A percentile compares a stretch with the other conserved stretches of the same genome.
Evolutionary conservation across 345 rosid species (phyloP).

Genomic region (Eucalyptus curtisii): DNA sequence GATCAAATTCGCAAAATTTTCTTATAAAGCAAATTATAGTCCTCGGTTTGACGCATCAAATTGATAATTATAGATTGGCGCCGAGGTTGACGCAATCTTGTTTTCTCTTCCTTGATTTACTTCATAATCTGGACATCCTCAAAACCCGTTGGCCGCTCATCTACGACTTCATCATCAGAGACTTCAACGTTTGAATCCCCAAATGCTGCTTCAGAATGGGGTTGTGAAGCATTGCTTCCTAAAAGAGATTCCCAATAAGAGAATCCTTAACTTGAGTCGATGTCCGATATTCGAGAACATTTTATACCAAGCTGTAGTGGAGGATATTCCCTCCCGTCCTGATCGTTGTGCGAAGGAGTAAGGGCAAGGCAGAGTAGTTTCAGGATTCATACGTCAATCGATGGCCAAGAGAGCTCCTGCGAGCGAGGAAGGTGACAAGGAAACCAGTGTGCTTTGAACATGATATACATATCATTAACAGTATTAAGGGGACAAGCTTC

Average conservation of each 20-base stretch:
- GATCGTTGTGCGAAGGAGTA: not conserved
- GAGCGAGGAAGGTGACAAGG: not conserved
- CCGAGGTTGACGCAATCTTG: not conserved
- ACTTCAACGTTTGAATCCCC: not conserved
- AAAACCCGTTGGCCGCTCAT: not conserved
- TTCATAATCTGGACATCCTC: not conserved
- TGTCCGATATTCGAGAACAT: not conserved
- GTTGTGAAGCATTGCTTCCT: not conserved
- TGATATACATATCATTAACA: not conserved
- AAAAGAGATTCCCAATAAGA: not conserved
- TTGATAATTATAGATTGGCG: not conserved
- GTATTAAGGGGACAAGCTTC: not conserved
- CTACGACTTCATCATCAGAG: not conserved
- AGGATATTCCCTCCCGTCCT: not conserved
- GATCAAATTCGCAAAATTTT: not conserved
- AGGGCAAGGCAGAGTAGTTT: not conserved
- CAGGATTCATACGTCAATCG: not conserved
- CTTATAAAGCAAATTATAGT: not conserved
- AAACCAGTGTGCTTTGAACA: not conserved
- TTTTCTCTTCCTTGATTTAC: not conserved
- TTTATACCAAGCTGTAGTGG: not conserved
- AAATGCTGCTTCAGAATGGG: not conserved
- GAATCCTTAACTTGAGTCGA: not conserved
- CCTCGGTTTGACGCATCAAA: not conserved
- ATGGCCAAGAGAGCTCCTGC: not conserved